Evolutionary conservation across 768 basidiomycete species (phyloP).

Genomic region (Scleroderma bovista): DNA sequence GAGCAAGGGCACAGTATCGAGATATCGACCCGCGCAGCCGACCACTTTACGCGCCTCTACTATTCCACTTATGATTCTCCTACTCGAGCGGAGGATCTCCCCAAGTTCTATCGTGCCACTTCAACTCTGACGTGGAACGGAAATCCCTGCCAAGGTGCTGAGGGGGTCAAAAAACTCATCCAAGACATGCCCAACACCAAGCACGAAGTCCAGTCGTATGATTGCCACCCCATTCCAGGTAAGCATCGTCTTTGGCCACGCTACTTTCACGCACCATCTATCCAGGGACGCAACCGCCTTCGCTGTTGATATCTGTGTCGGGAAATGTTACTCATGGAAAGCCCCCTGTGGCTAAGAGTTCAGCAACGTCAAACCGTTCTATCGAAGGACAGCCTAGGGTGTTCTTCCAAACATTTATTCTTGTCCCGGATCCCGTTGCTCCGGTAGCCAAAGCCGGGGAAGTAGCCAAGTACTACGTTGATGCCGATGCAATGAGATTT

Average conservation of each 20-base stretch:
- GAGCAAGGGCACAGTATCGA: slow-evolving; percentile 53
- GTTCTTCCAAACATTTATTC: slow-evolving; percentile 84
- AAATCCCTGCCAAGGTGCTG: slow-evolving; percentile 66
- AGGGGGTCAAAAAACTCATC: slow-evolving; percentile 62
- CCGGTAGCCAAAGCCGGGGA: slow-evolving; percentile 62
- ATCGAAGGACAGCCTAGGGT: slow-evolving; percentile 78
- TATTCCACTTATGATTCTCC: slow-evolving; percentile 79
- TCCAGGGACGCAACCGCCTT: slow-evolving; percentile 71
- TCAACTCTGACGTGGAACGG: slow-evolving; percentile 87
- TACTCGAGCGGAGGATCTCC: slow-evolving; percentile 69
- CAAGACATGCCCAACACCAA: slow-evolving; percentile 72
- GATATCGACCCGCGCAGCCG: slow-evolving; percentile 79
- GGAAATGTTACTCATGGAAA: slow-evolving; percentile 72
- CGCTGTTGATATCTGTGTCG: slow-evolving; percentile 72
- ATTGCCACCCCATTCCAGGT: slow-evolving; percentile 90
- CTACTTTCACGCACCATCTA: slow-evolving; percentile 6
- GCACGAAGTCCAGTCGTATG: slow-evolving; percentile 83
- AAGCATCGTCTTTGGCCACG: slow-evolving; percentile 9
- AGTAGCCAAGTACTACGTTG: slow-evolving; percentile 77
- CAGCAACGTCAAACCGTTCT: slow-evolving; percentile 40
- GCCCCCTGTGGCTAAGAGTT: slow-evolving; percentile 50
- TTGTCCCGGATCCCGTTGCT: slow-evolving; percentile 67
- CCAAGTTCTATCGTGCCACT: slow-evolving; percentile 72
- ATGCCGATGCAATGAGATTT: slow-evolving; percentile 74
- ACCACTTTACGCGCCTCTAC: slow-evolving; percentile 77